Evolutionary conservation across 306 rosid genomes (phyloP), one percentile per base, ranked within the genome.

Genomic region (Malus sieversii): DNA sequence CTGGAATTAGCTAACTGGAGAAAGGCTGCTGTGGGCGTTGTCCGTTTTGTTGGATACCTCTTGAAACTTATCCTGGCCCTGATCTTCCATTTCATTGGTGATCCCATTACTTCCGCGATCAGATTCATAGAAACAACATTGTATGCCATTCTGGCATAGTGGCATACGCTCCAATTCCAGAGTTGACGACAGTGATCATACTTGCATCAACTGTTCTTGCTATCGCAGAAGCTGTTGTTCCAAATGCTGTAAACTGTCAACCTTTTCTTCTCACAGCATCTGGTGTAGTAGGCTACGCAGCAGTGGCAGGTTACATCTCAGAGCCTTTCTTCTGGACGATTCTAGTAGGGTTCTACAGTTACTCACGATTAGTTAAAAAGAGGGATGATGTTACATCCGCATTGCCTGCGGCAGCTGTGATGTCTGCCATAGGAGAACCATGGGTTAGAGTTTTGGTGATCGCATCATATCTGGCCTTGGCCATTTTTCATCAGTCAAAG

Each of bases 271-370:
- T 92, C 77, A 92, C 97, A 6, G 52, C 87, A 46, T 81, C 97
- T 18, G 97, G 97, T 51, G 73, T 92, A 9, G 70, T 90, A 70
- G 97, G 97, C 70, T 92, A 86, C 77, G 92, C 96, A 22, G 99
- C 96, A 16, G 96, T 92, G 74, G 65, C 79, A 58, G 89, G 92
- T 60, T 83, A 76, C 78, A 85, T 92, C 61, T 95, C 96, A 5
- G 97, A 95, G 90, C 97, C 91, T 38, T 80, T 92, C 38, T 92
- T 95, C 85, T 95, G 97, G 97, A 92, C 93, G n/a, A 82, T 91
- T 77, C 71, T 95, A 20, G 73, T 87, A 42, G 88, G 90, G 35
- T 13, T 92, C 42, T 92, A 84, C 69, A 80, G 86, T 44, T 92
- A 90, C 85, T 89, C 97, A 11, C 81, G 88, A 73, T 63, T 89